Percentiles rank a stretch among this genome's conserved stretches.
Conservation (phyloP, 2,329 filamentous ascomycete species). For the Colletotrichum theobromicola region DNA sequence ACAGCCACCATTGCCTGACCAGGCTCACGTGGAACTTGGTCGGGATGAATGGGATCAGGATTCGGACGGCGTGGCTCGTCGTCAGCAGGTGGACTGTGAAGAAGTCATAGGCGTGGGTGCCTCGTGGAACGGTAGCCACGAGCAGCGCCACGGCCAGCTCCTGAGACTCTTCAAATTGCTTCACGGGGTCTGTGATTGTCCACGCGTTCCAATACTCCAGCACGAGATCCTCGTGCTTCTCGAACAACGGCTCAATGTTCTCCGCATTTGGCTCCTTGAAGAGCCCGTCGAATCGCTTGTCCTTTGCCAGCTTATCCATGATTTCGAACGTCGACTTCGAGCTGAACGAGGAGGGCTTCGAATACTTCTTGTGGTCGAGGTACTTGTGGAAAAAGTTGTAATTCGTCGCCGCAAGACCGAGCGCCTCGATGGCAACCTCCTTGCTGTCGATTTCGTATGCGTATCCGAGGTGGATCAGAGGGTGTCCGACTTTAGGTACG, state of each 20-base stretch:
- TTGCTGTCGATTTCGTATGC: slow-evolving; percentile 87
- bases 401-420: slow-evolving; percentile 68
- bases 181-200: slow-evolving; percentile 71
- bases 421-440: slow-evolving; percentile 87
- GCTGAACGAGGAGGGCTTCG: slow-evolving; percentile 63
- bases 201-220: slow-evolving; percentile 93
- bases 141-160: slow-evolving; percentile 66
- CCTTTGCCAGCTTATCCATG: slow-evolving; percentile 69
- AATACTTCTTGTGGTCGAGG: slow-evolving; percentile 76
- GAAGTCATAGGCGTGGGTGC: slow-evolving; percentile 77
- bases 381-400: slow-evolving; percentile 69
- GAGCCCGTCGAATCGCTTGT: slow-evolving; percentile 72
- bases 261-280: slow-evolving; percentile 62
- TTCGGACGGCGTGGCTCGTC: slow-evolving; percentile 85
- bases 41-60: slow-evolving; percentile 81
- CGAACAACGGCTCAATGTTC: slow-evolving; percentile 73
- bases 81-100: slow-evolving; percentile 84
- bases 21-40: slow-evolving; percentile 73
- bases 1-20: slow-evolving; percentile 88
- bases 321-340: slow-evolving; percentile 72
- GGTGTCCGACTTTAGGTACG: slow-evolving; percentile 73
- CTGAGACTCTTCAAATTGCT: slow-evolving; percentile 77
- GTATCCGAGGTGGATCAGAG: slow-evolving; percentile 94
- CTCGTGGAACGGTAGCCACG: slow-evolving; percentile 62
- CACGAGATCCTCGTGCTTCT: slow-evolving; percentile 70